Evolutionary conservation across 306 rosid genomes (phyloP).

Genomic region (Citrullus colocynthis): DNA sequence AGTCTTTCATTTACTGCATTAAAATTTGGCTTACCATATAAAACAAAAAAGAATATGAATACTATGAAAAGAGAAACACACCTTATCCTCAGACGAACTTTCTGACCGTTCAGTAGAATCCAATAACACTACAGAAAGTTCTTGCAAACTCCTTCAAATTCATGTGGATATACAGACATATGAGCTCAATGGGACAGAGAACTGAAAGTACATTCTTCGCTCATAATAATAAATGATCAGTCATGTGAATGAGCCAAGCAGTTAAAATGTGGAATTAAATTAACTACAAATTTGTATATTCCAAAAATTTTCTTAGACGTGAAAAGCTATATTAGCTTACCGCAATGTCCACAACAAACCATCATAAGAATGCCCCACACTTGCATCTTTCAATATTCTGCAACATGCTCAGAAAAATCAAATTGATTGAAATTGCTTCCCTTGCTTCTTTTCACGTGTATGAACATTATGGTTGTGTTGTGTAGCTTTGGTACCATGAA

Average conservation of each 20-base stretch:
- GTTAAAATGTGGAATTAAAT: not conserved
- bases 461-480: not conserved
- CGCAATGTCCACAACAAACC: slow-evolving; percentile 82
- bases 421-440: not conserved
- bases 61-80: slow-evolving; percentile 12
- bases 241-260: not conserved
- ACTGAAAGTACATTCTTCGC: not conserved
- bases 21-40: not conserved
- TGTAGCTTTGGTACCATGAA: not conserved
- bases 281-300: not conserved
- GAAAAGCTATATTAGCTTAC: slow-evolving; percentile 29
- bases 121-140: slow-evolving; percentile 55
- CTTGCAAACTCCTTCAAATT: slow-evolving; percentile 72
- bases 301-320: not conserved
- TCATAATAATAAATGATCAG: slow-evolving; percentile 9
- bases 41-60: not conserved
- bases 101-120: slow-evolving; percentile 32
- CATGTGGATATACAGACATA: slow-evolving; percentile 18
- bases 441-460: not conserved
- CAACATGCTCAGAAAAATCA: slow-evolving; percentile 18
- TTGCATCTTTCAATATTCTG: slow-evolving; percentile 84
- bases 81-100: slow-evolving; percentile 40
- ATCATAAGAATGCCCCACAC: slow-evolving; percentile 62
- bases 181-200: slow-evolving; percentile 18
- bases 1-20: too few relatives aligned